Percentiles rank a stretch among this genome's conserved stretches.
These are phyloP conservation scores for Kingdonia uniflora DNA, from an alignment of 164 flowering plant species.

Conservation along the genomic window DNA sequence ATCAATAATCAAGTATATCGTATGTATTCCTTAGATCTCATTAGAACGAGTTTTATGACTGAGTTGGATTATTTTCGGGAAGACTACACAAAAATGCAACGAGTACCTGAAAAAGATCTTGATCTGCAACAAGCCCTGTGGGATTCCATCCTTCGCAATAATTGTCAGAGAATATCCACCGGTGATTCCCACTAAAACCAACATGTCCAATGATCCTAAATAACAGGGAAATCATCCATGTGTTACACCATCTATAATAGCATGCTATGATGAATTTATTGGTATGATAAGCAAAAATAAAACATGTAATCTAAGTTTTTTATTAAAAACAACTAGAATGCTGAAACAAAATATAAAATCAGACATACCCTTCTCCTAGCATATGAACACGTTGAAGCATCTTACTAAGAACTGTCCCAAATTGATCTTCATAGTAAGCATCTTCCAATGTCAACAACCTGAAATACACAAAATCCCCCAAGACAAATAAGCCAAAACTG, in stretches of 20 bases:
- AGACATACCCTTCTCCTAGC: slow-evolving; percentile 72
- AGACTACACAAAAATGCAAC: too few relatives aligned
- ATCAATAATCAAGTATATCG: too few relatives aligned
- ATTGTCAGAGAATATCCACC: slow-evolving; percentile 55
- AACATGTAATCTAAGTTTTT: too few relatives aligned
- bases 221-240: too few relatives aligned
- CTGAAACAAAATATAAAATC: not conserved
- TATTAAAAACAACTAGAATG: too few relatives aligned
- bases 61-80: too few relatives aligned
- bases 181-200: slow-evolving; percentile 51
- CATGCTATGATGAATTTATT: too few relatives aligned
- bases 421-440: slow-evolving; percentile 47
- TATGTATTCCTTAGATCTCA: too few relatives aligned
- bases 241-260: too few relatives aligned
- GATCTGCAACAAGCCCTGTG: slow-evolving; percentile 12
- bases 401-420: slow-evolving; percentile 26
- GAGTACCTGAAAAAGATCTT: slow-evolving; percentile 33
- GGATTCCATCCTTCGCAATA: slow-evolving; percentile 21
- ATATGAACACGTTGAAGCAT: slow-evolving; percentile 59
- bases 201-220: slow-evolving; percentile 55
- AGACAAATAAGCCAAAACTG: not conserved
- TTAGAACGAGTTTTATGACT: too few relatives aligned
- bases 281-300: too few relatives aligned
- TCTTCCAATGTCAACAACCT: slow-evolving; percentile 71
- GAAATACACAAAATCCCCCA: slow-evolving; percentile 8